A percentile compares a stretch with the other conserved stretches of the same genome.
phyloP scores from a whole-genome alignment of 1,284 basidiomycete genomes.

The Cutaneotrichosporon cyanovorans region DNA sequence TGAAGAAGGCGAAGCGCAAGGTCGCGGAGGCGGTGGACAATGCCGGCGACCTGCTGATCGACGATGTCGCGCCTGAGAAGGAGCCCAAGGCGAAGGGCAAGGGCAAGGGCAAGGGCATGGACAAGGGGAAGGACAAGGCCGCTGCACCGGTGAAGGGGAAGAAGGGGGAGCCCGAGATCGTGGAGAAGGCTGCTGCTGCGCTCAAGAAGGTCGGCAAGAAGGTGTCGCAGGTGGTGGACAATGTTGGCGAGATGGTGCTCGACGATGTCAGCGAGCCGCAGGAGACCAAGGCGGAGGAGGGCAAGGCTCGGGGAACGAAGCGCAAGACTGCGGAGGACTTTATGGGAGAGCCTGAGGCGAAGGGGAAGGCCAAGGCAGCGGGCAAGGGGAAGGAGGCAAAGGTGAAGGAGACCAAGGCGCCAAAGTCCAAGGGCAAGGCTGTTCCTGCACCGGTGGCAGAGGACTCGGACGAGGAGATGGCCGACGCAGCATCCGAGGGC shows the following conservation, averaged over 20 bases:
- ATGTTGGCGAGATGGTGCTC: slow-evolving; percentile 28
- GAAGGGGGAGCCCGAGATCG: slow-evolving; percentile 15
- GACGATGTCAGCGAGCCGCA: slow-evolving; percentile 19
- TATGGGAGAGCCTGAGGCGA: slow-evolving; percentile 38
- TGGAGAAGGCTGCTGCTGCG: slow-evolving; percentile 16
- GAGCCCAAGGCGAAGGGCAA: slow-evolving; percentile 9
- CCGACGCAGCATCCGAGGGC: slow-evolving; percentile 21
- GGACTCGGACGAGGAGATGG: slow-evolving; percentile 14
- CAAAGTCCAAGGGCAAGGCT: slow-evolving; percentile 4
- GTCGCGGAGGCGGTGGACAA: slow-evolving; percentile 26
- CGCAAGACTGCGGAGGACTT: slow-evolving; percentile 40
- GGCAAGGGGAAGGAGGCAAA: slow-evolving; percentile 16
- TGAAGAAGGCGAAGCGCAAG: slow-evolving; percentile 4
- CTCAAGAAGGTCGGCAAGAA: slow-evolving; percentile 3
- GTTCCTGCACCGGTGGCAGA: slow-evolving; percentile 10
- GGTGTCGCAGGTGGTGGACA: slow-evolving; percentile 24
- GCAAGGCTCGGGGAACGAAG: slow-evolving; percentile 22
- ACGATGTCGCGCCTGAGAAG: slow-evolving; percentile 18
- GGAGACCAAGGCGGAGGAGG: slow-evolving; percentile 3
- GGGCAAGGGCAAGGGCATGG: background rate
- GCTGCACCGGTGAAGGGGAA: slow-evolving; percentile 7
- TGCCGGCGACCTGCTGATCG: slow-evolving; percentile 33
- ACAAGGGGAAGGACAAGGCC: slow-evolving; percentile 21
- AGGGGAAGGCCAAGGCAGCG: slow-evolving; percentile 11
- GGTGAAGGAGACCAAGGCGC: slow-evolving; percentile 8